These are phyloP conservation scores for Rhododendron vialii DNA, from an alignment of 148 eudicot species.

Conservation along the genomic window DNA sequence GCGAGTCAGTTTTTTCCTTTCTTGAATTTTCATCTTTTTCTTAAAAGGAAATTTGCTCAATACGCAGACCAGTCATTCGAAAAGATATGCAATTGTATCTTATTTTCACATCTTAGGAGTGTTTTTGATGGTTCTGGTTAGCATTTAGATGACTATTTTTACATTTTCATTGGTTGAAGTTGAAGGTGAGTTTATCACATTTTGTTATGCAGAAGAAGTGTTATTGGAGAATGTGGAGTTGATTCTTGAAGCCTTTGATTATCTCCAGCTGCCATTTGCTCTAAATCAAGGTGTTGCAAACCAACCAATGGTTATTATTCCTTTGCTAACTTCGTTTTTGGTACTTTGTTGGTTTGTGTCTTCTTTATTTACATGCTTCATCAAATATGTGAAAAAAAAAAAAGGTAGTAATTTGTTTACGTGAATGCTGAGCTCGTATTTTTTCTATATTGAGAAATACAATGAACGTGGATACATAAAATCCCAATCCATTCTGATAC, in stretches of 20 bases:
- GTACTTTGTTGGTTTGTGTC: not conserved
- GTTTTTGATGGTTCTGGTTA: not conserved
- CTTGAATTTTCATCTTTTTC: not conserved
- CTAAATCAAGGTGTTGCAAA: constrained; percentile 56
- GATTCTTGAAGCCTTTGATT: constrained; percentile 93
- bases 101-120: constrained; percentile 2
- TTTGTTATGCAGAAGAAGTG: constrained; percentile 75
- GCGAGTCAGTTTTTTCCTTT: not conserved
- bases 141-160: not conserved
- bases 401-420: not conserved
- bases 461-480: not conserved
- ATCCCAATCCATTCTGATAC: not conserved
- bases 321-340: not conserved
- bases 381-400: not conserved
- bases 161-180: not conserved
- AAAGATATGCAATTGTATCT: not conserved
- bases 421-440: not conserved
- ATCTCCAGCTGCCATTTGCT: constrained; percentile 86
- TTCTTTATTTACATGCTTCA: not conserved
- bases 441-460: not conserved
- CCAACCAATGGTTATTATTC: not conserved
- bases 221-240: constrained; percentile 83
- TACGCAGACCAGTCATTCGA: not conserved
- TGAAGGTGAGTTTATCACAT: not conserved
- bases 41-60: not conserved